Conservation (phyloP, 495 filamentous ascomycete genomes). For the Penicillium paxilli region DNA sequence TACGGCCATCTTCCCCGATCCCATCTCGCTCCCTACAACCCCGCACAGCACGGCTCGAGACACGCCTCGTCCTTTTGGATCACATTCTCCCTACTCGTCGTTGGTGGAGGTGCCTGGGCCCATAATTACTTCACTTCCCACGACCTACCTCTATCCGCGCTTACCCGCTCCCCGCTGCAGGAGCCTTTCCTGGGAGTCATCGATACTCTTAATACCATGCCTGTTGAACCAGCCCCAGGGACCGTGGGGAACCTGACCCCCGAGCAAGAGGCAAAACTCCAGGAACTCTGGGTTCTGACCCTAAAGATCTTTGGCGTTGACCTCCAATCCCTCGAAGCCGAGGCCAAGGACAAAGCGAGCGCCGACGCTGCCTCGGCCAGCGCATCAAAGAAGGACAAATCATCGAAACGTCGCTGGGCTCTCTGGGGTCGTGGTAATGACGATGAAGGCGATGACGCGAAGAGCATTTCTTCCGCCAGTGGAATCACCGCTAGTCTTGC, state of each 20-base stretch:
- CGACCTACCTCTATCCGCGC: slow-evolving; percentile 5
- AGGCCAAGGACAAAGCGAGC: slow-evolving; percentile 3
- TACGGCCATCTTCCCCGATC: slow-evolving; percentile 19
- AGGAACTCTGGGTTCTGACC: slow-evolving; percentile 78
- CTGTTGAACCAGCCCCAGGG: slow-evolving; percentile 59
- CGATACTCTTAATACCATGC: slow-evolving; percentile 43
- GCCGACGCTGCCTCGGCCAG: slow-evolving; percentile 22
- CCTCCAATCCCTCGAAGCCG: slow-evolving; percentile 29
- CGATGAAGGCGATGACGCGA: slow-evolving; percentile 56
- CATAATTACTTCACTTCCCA: slow-evolving; percentile 29
- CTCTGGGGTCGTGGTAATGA: slow-evolving; percentile 58
- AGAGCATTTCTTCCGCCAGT: slow-evolving; percentile 29
- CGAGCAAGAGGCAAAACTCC: slow-evolving; percentile 86
- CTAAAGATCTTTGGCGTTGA: slow-evolving; percentile 78
- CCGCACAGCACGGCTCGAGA: slow-evolving; percentile 36
- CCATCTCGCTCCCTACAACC: slow-evolving; percentile 21
- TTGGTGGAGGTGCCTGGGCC: slow-evolving; percentile 39
- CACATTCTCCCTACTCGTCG: slow-evolving; percentile 31
- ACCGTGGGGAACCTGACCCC: slow-evolving; percentile 83
- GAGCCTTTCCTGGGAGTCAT: slow-evolving; percentile 38
- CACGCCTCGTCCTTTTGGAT: slow-evolving; percentile 44
- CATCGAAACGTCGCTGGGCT: slow-evolving; percentile 63
- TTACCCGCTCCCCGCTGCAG: slow-evolving; percentile 14
- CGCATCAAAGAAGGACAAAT: slow-evolving; percentile 16
- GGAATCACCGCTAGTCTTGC: slow-evolving; percentile 31